phyloP scores from a whole-genome alignment of 768 basidiomycete genomes.

The Leucocoprinus birnbaumii region DNA sequence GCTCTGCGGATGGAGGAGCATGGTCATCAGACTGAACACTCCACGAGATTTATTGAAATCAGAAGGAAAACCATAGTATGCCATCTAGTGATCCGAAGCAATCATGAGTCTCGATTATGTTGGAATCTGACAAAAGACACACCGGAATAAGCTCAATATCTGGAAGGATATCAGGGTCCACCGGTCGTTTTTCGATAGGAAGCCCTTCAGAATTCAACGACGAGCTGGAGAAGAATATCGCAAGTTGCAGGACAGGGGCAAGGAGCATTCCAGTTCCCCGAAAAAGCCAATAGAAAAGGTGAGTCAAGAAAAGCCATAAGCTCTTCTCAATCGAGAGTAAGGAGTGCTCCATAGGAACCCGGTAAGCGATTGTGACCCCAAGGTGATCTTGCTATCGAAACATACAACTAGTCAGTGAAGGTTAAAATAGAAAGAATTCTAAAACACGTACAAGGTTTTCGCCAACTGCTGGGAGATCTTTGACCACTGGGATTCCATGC shows the following conservation, averaged over 20 bases:
- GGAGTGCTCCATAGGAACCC: constrained; percentile 28
- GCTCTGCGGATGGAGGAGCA: constrained; percentile 35
- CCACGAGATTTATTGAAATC: constrained; percentile 19
- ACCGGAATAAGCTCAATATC: constrained; percentile 37
- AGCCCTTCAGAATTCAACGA: constrained; percentile 19
- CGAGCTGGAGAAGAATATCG: constrained; percentile 26
- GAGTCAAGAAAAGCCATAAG: constrained; percentile 22
- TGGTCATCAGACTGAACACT: constrained; percentile 19
- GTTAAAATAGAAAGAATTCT: no score
- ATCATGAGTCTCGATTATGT: background rate
- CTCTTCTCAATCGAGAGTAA: constrained; percentile 22
- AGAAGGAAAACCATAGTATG: background rate
- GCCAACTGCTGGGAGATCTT: constrained; percentile 70
- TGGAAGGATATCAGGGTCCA: constrained; percentile 24
- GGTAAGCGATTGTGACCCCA: constrained; percentile 29
- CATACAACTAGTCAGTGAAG: background rate
- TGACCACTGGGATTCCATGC: constrained; percentile 51
- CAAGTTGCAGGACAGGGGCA: constrained; percentile 24
- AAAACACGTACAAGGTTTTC: constrained; percentile 46
- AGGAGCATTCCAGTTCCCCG: constrained; percentile 30
- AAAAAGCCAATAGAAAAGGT: constrained; percentile 30
- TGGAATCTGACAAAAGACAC: background rate
- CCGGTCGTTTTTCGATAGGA: constrained; percentile 16
- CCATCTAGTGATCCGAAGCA: constrained; percentile 6
- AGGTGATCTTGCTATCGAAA: constrained; percentile 36